Conservation (phyloP, 2,329 filamentous ascomycete genomes). For the Stagonosporopsis chrysanthemi region DNA sequence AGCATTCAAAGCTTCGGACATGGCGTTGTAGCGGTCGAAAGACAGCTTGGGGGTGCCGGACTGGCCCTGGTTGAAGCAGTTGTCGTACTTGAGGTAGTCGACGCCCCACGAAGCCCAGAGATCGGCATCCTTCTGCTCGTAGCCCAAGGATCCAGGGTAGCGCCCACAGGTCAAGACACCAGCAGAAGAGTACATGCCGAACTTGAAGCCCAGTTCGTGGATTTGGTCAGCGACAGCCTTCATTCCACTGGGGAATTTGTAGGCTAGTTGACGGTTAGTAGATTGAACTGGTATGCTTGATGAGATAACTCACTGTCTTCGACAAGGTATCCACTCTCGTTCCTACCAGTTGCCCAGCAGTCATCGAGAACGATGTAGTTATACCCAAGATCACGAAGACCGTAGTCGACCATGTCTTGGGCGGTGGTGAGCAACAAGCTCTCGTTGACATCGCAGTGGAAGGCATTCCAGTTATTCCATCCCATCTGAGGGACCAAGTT, state of each 20-base stretch:
- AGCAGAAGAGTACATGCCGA: slow-evolving; percentile 62
- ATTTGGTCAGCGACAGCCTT: slow-evolving; percentile 56
- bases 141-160: slow-evolving; percentile 56
- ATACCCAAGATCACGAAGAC: slow-evolving; percentile 59
- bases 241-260: slow-evolving; percentile 56
- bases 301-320: slow-evolving; percentile 39
- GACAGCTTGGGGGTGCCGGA: slow-evolving; percentile 57
- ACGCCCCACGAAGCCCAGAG: slow-evolving; percentile 62
- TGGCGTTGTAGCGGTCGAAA: slow-evolving; percentile 57
- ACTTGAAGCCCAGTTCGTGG: slow-evolving; percentile 58
- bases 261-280: slow-evolving; percentile 16
- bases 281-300: neutral
- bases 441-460: slow-evolving; percentile 58
- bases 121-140: slow-evolving; percentile 62
- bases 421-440: slow-evolving; percentile 57
- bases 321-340: slow-evolving; percentile 53
- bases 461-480: slow-evolving; percentile 46
- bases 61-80: slow-evolving; percentile 64
- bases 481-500: slow-evolving; percentile 51
- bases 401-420: slow-evolving; percentile 54
- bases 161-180: slow-evolving; percentile 53
- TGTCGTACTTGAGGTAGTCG: slow-evolving; percentile 60
- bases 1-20: slow-evolving; percentile 57
- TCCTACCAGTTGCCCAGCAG: slow-evolving; percentile 58
- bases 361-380: slow-evolving; percentile 62